Base-by-base conservation (phyloP, 176 grass and related monocot species). In the Lolium multiflorum region DNA sequence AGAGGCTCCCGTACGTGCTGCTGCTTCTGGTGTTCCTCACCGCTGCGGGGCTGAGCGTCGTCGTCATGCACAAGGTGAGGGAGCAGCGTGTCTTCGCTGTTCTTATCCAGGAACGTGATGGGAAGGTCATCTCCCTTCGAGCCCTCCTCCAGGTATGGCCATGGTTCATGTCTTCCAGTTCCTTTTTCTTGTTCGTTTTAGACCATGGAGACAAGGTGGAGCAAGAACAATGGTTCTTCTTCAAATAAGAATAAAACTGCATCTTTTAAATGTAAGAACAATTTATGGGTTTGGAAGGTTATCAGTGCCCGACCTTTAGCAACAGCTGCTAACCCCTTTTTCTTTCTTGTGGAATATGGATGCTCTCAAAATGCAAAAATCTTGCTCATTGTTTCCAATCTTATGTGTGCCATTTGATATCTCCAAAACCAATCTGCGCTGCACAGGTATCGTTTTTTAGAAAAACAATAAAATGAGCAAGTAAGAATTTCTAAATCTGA, bases 11-110 rank as follows among this genome's bases (percentile, higher is more conserved):
- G 0, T 91, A 82, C 5, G 84, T 66, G 15, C 58, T 96, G 55
- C 87, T 96, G 21, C 77, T 98, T 66, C 64, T 98, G 25, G 84
- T 98, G 63, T 90, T 85, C 4, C 82, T 98, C 0, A 87, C 86
- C 1, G 84, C 76, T 0, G 84, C 90, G 0, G 81, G 90, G 47
- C 25, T 98, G 61, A 88, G 92, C 72, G 35, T 90, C 18, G 84
- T 92, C 0, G 74, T 94, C 76, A 85, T 94, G 67, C 90, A 98
- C 47, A 98, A 96, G 86, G 89, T 88, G 57, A 78, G 92, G 87
- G 97, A 98, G 87, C 88, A 80, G 61, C 92, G 84, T 1, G 47
- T 89, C 37, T 88, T 92, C 14, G 56, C 83, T 10, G 72, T 84
- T 26, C 81, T 88, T 38, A 84, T 98, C 22, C 88, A 84, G 74